phyloP scores from a whole-genome alignment of 2,329 filamentous ascomycete genomes.

The Corynespora cassiicola region DNA sequence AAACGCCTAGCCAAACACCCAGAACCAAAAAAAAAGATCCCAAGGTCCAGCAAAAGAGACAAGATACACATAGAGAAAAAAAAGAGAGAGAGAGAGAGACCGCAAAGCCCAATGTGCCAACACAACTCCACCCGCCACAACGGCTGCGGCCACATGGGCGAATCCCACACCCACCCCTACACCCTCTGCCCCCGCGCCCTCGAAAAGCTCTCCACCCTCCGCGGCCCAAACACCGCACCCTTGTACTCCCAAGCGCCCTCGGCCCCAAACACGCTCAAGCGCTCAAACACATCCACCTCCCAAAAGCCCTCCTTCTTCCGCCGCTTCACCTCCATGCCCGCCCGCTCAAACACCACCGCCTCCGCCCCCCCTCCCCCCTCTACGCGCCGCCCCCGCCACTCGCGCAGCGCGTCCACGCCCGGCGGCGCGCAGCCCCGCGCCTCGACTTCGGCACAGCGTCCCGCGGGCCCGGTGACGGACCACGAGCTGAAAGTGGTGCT shows the following conservation, averaged over 20 bases:
- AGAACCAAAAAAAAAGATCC: no score
- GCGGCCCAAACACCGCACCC: conserved; percentile 36
- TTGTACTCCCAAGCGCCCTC: conserved; percentile 20
- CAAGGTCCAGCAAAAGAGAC: no score
- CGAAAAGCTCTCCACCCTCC: conserved; percentile 25
- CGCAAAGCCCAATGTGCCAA: conserved; percentile 42
- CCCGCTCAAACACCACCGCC: conserved; percentile 24
- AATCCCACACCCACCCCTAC: conserved; percentile 30
- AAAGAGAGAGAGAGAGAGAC: no score
- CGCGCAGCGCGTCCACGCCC: conserved; percentile 22
- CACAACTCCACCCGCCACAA: conserved; percentile 42
- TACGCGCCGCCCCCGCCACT: conserved; percentile 29
- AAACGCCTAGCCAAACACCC: no score
- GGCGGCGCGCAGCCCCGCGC: conserved; percentile 15
- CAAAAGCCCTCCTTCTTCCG: conserved; percentile 29
- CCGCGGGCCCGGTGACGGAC: conserved; percentile 26
- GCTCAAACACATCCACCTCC: conserved; percentile 7
- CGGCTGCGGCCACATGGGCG: conserved; percentile 42
- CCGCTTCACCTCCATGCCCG: conserved; percentile 35
- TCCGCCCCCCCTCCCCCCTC: conserved; percentile 22
- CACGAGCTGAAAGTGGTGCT: conserved; percentile 26
- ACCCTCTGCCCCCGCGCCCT: conserved; percentile 35
- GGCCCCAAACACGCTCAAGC: conserved; percentile 6
- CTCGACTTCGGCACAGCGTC: conserved; percentile 21
- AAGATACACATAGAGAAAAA: no score